phyloP scores from a whole-genome alignment of 179 eudicot genomes.

The Drosera spatulata region DNA sequence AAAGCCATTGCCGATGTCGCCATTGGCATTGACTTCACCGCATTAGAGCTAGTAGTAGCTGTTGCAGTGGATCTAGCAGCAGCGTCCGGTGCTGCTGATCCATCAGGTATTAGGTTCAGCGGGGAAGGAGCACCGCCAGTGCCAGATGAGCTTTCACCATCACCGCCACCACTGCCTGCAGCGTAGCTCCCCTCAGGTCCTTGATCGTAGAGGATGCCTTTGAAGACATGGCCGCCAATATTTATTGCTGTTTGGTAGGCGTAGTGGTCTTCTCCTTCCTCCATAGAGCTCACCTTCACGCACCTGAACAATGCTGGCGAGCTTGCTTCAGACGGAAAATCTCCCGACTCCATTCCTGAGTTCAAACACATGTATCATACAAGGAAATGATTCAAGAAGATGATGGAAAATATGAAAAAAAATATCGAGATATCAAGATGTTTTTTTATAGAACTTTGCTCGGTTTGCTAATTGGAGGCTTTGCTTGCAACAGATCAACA shows the following conservation, averaged over 20 bases:
- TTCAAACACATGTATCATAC: no score
- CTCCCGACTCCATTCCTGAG: no score
- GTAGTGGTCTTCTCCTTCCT: conserved; percentile 11
- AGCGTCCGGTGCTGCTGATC: conserved; percentile 3
- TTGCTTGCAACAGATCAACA: no score
- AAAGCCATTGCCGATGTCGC: conserved; percentile 11
- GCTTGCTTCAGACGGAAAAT: no score
- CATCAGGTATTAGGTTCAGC: conserved; percentile 27
- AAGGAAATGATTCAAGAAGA: no score
- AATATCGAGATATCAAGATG: not conserved
- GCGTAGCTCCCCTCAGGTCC: conserved; percentile 44
- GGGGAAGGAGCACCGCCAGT: conserved; percentile 26
- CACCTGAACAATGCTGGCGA: conserved; percentile 51
- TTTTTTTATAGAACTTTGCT: no score
- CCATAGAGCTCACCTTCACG: conserved; percentile 66
- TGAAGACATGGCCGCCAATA: conserved; percentile 86
- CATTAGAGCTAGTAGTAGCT: conserved; percentile 13
- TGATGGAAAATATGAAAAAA: conserved; percentile 10
- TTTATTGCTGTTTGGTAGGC: conserved; percentile 52
- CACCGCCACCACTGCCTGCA: conserved; percentile 1
- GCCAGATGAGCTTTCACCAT: conserved; percentile 45
- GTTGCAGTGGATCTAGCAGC: no score
- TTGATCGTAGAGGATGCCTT: conserved; percentile 84
- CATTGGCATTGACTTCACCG: conserved; percentile 1
- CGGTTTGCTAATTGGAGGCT: no score